Conservation (phyloP, 768 basidiomycete species). For the Mycena vitilis region DNA sequence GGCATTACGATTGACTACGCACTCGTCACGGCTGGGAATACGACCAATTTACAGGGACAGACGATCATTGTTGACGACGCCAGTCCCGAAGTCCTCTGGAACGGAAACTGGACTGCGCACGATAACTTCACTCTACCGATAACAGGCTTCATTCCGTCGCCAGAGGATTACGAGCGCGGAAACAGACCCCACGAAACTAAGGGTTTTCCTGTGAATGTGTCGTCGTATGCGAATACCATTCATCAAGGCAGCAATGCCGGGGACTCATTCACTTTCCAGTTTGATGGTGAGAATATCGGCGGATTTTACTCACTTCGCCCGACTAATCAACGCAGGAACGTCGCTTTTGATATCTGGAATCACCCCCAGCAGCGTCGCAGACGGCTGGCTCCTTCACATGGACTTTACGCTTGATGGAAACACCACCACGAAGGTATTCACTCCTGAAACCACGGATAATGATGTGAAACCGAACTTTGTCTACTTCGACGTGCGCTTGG, state of each 20-base stretch:
- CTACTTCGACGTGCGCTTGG: not conserved
- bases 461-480: not conserved
- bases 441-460: too few species aligned
- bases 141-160: not conserved
- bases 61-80: constrained; percentile 8
- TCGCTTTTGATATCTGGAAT: not conserved
- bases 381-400: constrained; percentile 2
- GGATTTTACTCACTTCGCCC: not conserved
- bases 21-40: not conserved
- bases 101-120: constrained; percentile 1
- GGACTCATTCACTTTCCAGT: constrained; percentile 11
- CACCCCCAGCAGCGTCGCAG: not conserved
- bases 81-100: not conserved
- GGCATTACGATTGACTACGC: constrained; percentile 6
- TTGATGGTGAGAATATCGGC: not conserved
- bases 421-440: not conserved
- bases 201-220: constrained; percentile 3
- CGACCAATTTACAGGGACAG: constrained; percentile 2
- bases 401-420: constrained; percentile 1
- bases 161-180: not conserved
- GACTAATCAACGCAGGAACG: not conserved
- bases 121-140: not conserved
- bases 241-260: constrained; percentile 1
- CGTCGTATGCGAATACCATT: constrained; percentile 3
- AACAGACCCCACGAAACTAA: too few species aligned